These are phyloP conservation scores for Vararia minispora DNA, from an alignment of 768 basidiomycete genomes.

Conservation along the genomic window DNA sequence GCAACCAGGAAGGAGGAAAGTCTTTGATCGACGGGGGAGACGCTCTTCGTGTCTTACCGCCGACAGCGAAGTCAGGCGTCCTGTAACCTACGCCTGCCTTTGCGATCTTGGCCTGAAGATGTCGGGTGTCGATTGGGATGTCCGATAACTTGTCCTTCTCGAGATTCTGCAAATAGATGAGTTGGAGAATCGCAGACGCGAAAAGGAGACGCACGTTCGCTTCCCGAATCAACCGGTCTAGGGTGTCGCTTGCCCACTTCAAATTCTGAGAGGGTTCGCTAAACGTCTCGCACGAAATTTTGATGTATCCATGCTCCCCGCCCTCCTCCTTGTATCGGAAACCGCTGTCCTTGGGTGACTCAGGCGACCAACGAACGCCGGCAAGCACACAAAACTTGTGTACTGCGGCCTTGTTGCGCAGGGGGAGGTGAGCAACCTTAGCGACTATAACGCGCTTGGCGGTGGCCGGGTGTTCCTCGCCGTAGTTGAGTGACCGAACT, in stretches of 20 bases:
- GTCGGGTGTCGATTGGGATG: conserved; percentile 75
- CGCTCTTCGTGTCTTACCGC: conserved; percentile 9
- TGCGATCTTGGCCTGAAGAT: conserved; percentile 57
- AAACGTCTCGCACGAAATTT: conserved; percentile 86
- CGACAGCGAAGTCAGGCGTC: too few relatives aligned
- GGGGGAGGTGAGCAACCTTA: conserved; percentile 61
- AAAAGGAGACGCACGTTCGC: conserved; percentile 60
- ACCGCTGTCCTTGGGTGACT: conserved; percentile 63
- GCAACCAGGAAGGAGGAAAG: conserved; percentile 15
- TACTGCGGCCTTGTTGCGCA: conserved; percentile 48
- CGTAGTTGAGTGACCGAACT: conserved; percentile 67
- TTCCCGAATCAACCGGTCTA: conserved; percentile 68
- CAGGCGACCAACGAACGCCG: conserved; percentile 76
- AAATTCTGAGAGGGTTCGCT: conserved; percentile 76
- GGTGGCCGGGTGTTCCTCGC: conserved; percentile 59
- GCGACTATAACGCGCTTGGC: conserved; percentile 66
- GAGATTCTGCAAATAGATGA: conserved; percentile 22
- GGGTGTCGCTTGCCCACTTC: conserved; percentile 85
- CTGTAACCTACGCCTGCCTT: conserved; percentile 37
- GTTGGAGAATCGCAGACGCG: not conserved
- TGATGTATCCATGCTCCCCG: conserved; percentile 71
- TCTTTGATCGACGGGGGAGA: conserved; percentile 14
- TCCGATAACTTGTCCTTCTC: conserved; percentile 38
- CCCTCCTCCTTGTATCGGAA: conserved; percentile 30
- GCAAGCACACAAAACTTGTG: conserved; percentile 87